Percentiles rank a stretch among this genome's conserved stretches.
phyloP scores from a whole-genome alignment of 2,329 filamentous ascomycete species.

The Diaporthe sp. region DNA sequence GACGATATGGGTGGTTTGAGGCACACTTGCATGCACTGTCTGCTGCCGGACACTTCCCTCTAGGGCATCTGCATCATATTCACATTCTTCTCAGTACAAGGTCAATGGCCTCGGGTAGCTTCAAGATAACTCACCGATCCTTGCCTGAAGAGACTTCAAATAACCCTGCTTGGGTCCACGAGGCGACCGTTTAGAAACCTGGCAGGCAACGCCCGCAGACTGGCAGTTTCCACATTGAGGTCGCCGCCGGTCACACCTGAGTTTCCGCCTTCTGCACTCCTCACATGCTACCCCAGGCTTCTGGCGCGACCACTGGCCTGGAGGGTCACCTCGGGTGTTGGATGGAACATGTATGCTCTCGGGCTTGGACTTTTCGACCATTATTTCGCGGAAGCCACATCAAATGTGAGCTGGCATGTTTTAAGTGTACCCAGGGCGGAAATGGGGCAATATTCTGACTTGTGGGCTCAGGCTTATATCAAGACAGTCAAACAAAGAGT shows the following conservation, averaged over 20 bases:
- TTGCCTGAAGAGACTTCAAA: constrained; percentile 45
- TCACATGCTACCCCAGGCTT: constrained; percentile 23
- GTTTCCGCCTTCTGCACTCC: constrained; percentile 32
- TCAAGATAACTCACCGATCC: constrained; percentile 41
- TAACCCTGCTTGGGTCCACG: constrained; percentile 45
- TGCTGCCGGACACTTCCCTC: constrained; percentile 21
- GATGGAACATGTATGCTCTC: not conserved
- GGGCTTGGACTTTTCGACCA: constrained; percentile 1
- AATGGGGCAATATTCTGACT: not conserved
- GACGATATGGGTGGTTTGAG: not conserved
- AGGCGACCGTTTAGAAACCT: constrained; percentile 16
- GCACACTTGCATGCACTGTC: not conserved
- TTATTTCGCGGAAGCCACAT: not conserved
- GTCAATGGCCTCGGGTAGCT: not conserved
- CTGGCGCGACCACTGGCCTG: not conserved
- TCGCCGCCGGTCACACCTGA: constrained; percentile 26
- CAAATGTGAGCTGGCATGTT: not conserved
- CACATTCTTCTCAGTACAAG: not conserved
- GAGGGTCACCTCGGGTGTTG: not conserved
- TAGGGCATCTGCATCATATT: not conserved
- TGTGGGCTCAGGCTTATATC: not conserved
- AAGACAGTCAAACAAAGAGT: not conserved
- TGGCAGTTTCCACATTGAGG: constrained; percentile 11
- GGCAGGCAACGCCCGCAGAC: not conserved
- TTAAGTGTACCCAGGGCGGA: not conserved